phyloP scores from a whole-genome alignment of 1,139 yeast species.

The Geotrichum reessii region DNA sequence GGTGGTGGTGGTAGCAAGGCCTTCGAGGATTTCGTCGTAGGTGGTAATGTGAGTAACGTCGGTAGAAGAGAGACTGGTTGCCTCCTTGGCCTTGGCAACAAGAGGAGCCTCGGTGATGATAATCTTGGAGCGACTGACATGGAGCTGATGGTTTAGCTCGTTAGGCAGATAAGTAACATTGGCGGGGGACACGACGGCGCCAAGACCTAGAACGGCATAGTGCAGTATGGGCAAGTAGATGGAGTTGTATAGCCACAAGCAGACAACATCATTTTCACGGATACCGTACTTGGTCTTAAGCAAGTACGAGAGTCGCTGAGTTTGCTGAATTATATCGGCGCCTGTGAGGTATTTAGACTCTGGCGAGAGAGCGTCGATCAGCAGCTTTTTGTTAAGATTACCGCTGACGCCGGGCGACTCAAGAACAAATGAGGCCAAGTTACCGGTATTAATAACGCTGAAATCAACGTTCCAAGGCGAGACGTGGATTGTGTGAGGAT shows the following conservation, averaged over 20 bases:
- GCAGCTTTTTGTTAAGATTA: constrained; percentile 20
- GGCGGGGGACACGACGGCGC: constrained; percentile 37
- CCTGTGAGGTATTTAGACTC: constrained; percentile 24
- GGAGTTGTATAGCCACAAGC: constrained; percentile 32
- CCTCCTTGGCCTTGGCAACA: constrained; percentile 28
- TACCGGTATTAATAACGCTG: constrained; percentile 22
- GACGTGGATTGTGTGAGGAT: not conserved
- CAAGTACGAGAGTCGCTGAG: constrained; percentile 25
- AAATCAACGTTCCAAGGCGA: constrained; percentile 11
- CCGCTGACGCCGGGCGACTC: constrained; percentile 19
- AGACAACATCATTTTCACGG: constrained; percentile 31
- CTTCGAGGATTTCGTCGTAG: constrained; percentile 18
- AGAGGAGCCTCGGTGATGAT: constrained; percentile 28
- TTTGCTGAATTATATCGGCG: constrained; percentile 22
- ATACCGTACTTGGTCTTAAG: constrained; percentile 27
- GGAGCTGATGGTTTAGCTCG: constrained; percentile 37
- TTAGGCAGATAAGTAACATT: constrained; percentile 34
- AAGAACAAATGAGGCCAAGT: constrained; percentile 25
- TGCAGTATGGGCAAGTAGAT: constrained; percentile 32
- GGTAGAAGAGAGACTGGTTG: constrained; percentile 22
- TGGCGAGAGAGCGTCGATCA: constrained; percentile 28
- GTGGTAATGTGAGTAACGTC: constrained; percentile 20
- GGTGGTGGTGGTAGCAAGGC: constrained; percentile 14
- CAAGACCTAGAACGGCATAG: constrained; percentile 33
- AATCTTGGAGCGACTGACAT: constrained; percentile 29